Evolutionary conservation across 2,329 filamentous ascomycete species (phyloP).

Genomic region (Paecilomyces sp.): DNA sequence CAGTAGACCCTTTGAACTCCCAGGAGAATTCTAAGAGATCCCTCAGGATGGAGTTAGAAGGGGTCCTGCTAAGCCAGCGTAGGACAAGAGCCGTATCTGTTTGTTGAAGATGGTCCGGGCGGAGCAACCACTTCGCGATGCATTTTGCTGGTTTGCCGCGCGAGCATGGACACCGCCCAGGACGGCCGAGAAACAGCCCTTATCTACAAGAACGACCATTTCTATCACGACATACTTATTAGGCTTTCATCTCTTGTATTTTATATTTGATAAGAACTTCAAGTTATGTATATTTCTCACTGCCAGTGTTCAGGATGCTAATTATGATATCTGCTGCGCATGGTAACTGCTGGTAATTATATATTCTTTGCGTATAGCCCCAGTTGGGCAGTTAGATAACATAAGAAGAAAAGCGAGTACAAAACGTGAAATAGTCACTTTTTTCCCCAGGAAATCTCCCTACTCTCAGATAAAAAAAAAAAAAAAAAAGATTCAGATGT

Average conservation of each 20-base stretch:
- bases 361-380: too few relatives aligned
- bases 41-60: not conserved
- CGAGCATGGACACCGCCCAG: not conserved
- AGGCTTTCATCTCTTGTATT: not conserved
- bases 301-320: too few relatives aligned
- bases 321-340: too few relatives aligned
- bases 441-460: too few relatives aligned
- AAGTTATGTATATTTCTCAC: not conserved
- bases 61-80: not conserved
- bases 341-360: too few relatives aligned
- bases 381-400: too few relatives aligned
- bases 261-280: not conserved
- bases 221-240: not conserved
- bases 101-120: not conserved
- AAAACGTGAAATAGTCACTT: too few relatives aligned
- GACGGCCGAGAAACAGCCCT: not conserved
- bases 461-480: too few relatives aligned
- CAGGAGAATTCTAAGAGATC: not conserved
- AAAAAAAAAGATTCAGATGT: too few relatives aligned
- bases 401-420: too few relatives aligned
- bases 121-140: not conserved
- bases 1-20: not conserved
- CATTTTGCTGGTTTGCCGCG: not conserved
- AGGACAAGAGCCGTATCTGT: not conserved
- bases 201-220: not conserved